phyloP scores from a whole-genome alignment of 2,329 filamentous ascomycete species.

The Didymosphaeria variabile region DNA sequence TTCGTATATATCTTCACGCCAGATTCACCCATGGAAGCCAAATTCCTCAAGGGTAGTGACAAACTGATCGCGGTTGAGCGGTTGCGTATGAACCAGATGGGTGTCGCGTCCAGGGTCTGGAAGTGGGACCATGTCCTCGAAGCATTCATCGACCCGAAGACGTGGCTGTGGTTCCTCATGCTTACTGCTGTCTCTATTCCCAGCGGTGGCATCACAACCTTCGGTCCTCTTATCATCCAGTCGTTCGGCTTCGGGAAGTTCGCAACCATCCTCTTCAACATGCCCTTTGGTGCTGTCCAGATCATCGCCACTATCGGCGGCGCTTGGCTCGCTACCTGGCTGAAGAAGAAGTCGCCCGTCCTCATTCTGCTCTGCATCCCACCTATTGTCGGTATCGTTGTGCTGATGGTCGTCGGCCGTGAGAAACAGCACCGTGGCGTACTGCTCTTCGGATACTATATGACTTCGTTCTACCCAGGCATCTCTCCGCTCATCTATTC shows the following conservation, averaged over 20 bases:
- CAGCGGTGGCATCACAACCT: conserved; percentile 66
- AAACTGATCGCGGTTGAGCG: conserved; percentile 68
- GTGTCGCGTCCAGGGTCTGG: conserved; percentile 55
- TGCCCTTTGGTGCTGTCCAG: conserved; percentile 69
- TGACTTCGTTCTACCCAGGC: conserved; percentile 68
- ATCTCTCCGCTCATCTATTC: conserved; percentile 69
- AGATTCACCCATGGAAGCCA: conserved; percentile 69
- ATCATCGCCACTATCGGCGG: conserved; percentile 67
- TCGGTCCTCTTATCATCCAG: conserved; percentile 66
- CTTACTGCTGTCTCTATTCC: conserved; percentile 53
- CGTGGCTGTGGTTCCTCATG: conserved; percentile 64
- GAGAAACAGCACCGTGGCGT: conserved; percentile 57
- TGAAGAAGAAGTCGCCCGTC: conserved; percentile 65
- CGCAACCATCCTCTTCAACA: conserved; percentile 67
- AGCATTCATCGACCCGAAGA: conserved; percentile 65
- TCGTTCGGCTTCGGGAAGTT: conserved; percentile 67
- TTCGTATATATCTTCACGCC: conserved; percentile 67
- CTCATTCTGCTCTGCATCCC: conserved; percentile 64
- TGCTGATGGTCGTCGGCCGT: conserved; percentile 62
- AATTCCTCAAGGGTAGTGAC: conserved; percentile 65
- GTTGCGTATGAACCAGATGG: conserved; percentile 53
- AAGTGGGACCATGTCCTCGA: conserved; percentile 65
- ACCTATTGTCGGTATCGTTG: conserved; percentile 64
- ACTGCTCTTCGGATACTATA: conserved; percentile 66
- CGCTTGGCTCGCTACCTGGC: conserved; percentile 63